These are phyloP conservation scores for Tricholoma hemisulphureum DNA, from an alignment of 768 basidiomycete species.

Conservation along the genomic window DNA sequence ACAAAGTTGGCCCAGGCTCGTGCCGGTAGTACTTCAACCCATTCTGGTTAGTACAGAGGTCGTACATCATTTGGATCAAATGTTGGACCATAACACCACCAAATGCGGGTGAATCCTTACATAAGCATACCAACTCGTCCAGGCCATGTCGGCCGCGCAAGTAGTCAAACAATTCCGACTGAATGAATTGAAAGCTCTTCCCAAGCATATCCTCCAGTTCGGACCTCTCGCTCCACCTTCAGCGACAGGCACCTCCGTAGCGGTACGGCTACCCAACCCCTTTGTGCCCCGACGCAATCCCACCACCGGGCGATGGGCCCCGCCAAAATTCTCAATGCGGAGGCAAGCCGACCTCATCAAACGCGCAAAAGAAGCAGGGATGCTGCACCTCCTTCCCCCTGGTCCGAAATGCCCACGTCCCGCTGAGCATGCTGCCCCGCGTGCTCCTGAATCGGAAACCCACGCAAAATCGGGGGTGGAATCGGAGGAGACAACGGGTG, in stretches of 20 bases:
- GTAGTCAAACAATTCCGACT: constrained; percentile 47
- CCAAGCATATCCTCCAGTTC: constrained; percentile 32
- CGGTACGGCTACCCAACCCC: constrained; percentile 53
- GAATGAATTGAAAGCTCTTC: constrained; percentile 41
- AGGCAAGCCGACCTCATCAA: constrained; percentile 79
- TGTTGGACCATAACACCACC: not conserved
- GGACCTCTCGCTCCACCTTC: constrained; percentile 36
- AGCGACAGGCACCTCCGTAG: constrained; percentile 8
- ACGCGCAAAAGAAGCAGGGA: constrained; percentile 54
- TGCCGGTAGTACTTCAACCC: no score
- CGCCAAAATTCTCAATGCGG: constrained; percentile 69
- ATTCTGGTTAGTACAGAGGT: no score
- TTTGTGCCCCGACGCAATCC: constrained; percentile 66
- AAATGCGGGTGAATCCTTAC: not conserved
- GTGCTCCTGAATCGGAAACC: not conserved
- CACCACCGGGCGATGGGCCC: constrained; percentile 62
- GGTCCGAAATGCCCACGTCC: constrained; percentile 50
- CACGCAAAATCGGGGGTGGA: not conserved
- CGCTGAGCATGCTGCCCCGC: not conserved
- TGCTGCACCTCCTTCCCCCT: constrained; percentile 62
- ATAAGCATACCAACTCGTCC: not conserved
- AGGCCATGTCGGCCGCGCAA: constrained; percentile 3
- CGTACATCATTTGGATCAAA: not conserved
- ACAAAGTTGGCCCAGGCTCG: no score
- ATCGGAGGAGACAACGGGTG: constrained; percentile 7